Conservation (phyloP, 2,329 filamentous ascomycete genomes). For the Penicillium sclerotiorum region DNA sequence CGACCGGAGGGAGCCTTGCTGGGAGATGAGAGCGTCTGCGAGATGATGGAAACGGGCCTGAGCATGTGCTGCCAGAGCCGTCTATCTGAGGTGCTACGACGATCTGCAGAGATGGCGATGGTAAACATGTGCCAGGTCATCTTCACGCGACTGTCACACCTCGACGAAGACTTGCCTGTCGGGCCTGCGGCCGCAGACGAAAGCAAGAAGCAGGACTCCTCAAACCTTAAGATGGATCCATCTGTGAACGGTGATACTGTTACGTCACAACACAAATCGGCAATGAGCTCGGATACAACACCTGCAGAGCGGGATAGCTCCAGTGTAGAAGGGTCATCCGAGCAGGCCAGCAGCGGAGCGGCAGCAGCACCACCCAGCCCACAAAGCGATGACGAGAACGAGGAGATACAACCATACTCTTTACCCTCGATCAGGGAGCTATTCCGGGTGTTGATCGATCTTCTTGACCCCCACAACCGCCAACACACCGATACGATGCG, state of each 20-base stretch:
- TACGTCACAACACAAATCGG: conserved; percentile 53
- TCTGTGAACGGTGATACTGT: conserved; percentile 68
- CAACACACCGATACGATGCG: conserved; percentile 94
- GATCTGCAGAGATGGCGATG: conserved; percentile 95
- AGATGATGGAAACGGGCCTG: conserved; percentile 98
- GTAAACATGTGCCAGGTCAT: conserved; percentile 99
- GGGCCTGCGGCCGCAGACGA: conserved; percentile 65
- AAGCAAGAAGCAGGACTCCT: conserved; percentile 58
- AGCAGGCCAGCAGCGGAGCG: conserved; percentile 35
- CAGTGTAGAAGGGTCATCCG: conserved; percentile 38
- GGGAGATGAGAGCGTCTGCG: conserved; percentile 97
- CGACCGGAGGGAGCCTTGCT: conserved; percentile 88
- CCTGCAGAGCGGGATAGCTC: conserved; percentile 34
- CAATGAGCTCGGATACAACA: conserved; percentile 42
- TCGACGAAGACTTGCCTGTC: conserved; percentile 74
- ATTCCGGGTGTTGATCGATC: conserved; percentile 89
- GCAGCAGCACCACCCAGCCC: conserved; percentile 37
- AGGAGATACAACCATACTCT: conserved; percentile 79
- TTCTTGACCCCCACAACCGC: conserved; percentile 88
- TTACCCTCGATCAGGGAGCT: conserved; percentile 92
- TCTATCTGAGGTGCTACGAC: conserved; percentile 84
- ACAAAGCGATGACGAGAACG: conserved; percentile 51
- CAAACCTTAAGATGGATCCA: conserved; percentile 81
- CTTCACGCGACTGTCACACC: conserved; percentile 85
- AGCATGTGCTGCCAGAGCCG: conserved; percentile 96